Evolutionary conservation across 1,284 basidiomycete species (phyloP).

Genomic region (Exsudoporus floridanus): DNA sequence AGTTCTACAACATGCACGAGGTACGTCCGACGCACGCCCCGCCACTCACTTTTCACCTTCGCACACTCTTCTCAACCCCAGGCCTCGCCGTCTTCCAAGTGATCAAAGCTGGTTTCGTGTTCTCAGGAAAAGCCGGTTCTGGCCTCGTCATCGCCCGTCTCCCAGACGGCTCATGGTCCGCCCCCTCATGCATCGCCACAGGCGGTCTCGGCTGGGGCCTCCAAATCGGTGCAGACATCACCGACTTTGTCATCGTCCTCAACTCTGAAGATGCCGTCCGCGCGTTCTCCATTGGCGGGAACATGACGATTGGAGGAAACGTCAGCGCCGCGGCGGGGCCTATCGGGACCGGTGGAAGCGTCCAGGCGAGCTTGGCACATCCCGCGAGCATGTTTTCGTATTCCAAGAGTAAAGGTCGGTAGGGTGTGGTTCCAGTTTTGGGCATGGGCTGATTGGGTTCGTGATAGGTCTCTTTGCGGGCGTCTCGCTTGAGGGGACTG

Average conservation of each 20-base stretch:
- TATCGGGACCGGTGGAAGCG: slow-evolving; percentile 91
- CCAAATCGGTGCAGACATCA: slow-evolving; percentile 90
- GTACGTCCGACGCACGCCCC: slow-evolving; percentile 40
- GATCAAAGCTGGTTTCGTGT: slow-evolving; percentile 92
- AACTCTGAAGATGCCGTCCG: slow-evolving; percentile 95
- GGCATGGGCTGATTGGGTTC: slow-evolving; percentile 1
- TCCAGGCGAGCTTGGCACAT: slow-evolving; percentile 85
- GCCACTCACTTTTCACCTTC: neutral
- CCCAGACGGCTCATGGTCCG: slow-evolving; percentile 96
- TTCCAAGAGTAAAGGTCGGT: slow-evolving; percentile 85
- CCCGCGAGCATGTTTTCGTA: slow-evolving; percentile 98
- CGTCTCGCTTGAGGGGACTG: slow-evolving; percentile 92
- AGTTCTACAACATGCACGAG: slow-evolving; percentile 86
- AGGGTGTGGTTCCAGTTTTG: neutral
- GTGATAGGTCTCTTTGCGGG: slow-evolving; percentile 88
- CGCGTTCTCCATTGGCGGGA: slow-evolving; percentile 94
- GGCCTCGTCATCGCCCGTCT: slow-evolving; percentile 94
- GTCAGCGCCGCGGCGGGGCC: slow-evolving; percentile 87
- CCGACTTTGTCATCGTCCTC: slow-evolving; percentile 90
- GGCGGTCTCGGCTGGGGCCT: slow-evolving; percentile 95
- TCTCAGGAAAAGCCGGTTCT: slow-evolving; percentile 94
- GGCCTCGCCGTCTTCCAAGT: slow-evolving; percentile 96
- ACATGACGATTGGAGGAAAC: slow-evolving; percentile 92
- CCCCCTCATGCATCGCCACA: slow-evolving; percentile 97
- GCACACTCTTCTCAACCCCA: slow-evolving; percentile 29